Percentiles rank a stretch among this genome's conserved stretches.
These are phyloP conservation scores for Penicillium riverlandense DNA, from an alignment of 495 filamentous ascomycete genomes.

Conservation along the genomic window DNA sequence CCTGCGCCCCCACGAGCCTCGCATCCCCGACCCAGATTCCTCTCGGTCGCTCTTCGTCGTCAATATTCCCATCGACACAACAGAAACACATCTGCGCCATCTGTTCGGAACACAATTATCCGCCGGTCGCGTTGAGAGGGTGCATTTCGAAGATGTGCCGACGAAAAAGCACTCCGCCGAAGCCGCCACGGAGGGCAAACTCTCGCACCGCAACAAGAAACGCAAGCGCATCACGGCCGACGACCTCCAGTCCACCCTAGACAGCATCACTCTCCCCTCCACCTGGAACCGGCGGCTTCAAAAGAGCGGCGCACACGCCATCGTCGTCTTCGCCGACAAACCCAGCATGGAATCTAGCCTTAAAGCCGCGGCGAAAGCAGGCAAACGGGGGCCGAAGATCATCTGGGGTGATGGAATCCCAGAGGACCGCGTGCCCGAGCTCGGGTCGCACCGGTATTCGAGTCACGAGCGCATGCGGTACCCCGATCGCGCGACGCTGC, in stretches of 20 bases:
- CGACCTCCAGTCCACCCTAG: constrained; percentile 46
- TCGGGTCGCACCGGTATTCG: constrained; percentile 58
- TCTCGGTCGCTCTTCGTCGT: constrained; percentile 75
- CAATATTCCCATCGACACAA: constrained; percentile 83
- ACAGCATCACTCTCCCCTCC: constrained; percentile 48
- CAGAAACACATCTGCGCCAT: constrained; percentile 63
- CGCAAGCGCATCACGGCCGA: constrained; percentile 52
- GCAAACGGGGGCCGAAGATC: constrained; percentile 37
- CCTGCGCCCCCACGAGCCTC: constrained; percentile 71
- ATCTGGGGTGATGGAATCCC: constrained; percentile 58
- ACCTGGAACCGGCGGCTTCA: constrained; percentile 73
- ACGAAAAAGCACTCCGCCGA: constrained; percentile 30
- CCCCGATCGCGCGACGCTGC: constrained; percentile 55
- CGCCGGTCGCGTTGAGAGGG: constrained; percentile 65
- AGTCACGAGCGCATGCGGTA: constrained; percentile 57
- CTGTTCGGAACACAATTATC: constrained; percentile 66
- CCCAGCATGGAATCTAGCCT: constrained; percentile 63
- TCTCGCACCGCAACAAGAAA: constrained; percentile 46
- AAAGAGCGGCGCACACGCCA: constrained; percentile 64
- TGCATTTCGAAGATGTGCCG: constrained; percentile 58
- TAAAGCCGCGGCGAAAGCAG: constrained; percentile 60
- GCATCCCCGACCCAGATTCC: constrained; percentile 64
- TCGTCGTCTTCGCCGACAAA: constrained; percentile 77
- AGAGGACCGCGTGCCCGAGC: constrained; percentile 39
- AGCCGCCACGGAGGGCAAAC: constrained; percentile 16